A percentile compares a stretch with the other conserved stretches of the same genome.
phyloP scores from a whole-genome alignment of 2,329 filamentous ascomycete genomes.

The Ascochyta rabiei region DNA sequence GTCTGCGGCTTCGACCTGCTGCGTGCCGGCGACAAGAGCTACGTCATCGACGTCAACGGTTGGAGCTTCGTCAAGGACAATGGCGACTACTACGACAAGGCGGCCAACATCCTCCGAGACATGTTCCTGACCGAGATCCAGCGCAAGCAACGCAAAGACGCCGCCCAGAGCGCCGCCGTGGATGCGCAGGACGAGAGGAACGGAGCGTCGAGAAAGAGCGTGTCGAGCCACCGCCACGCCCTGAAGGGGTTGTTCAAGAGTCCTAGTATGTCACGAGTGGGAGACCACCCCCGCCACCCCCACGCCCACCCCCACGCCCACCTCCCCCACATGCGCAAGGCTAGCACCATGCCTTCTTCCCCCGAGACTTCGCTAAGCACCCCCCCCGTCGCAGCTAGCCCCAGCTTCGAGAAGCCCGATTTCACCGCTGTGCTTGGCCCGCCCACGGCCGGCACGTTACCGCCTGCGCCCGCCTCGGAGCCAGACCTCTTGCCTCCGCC shows the following conservation, averaged over 20 bases:
- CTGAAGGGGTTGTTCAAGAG: constrained; percentile 68
- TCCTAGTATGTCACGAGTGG: constrained; percentile 67
- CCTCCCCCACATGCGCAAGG: constrained; percentile 43
- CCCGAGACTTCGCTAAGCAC: constrained; percentile 53
- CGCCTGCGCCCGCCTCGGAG: constrained; percentile 35
- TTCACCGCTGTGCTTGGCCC: constrained; percentile 26
- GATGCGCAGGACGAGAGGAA: constrained; percentile 33
- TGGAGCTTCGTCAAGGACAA: constrained; percentile 99
- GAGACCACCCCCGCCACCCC: constrained; percentile 51
- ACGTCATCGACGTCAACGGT: constrained; percentile 97
- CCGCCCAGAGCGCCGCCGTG: constrained; percentile 48
- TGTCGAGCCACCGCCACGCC: constrained; percentile 48
- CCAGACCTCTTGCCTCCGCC: constrained; percentile 41
- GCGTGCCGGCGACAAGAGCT: constrained; percentile 86
- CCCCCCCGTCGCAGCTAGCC: constrained; percentile 53
- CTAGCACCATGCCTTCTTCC: constrained; percentile 48
- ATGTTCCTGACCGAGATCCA: constrained; percentile 85
- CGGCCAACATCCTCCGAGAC: constrained; percentile 81
- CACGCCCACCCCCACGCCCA: constrained; percentile 48
- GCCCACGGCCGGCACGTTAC: constrained; percentile 15
- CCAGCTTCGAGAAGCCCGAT: constrained; percentile 50
- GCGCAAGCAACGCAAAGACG: constrained; percentile 58
- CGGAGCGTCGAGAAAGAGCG: constrained; percentile 40
- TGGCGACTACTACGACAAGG: constrained; percentile 96
- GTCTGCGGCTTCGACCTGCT: constrained; percentile 96